These are phyloP conservation scores for Lolium multiflorum DNA, from an alignment of 176 grass and related monocot species.

Conservation along the genomic window DNA sequence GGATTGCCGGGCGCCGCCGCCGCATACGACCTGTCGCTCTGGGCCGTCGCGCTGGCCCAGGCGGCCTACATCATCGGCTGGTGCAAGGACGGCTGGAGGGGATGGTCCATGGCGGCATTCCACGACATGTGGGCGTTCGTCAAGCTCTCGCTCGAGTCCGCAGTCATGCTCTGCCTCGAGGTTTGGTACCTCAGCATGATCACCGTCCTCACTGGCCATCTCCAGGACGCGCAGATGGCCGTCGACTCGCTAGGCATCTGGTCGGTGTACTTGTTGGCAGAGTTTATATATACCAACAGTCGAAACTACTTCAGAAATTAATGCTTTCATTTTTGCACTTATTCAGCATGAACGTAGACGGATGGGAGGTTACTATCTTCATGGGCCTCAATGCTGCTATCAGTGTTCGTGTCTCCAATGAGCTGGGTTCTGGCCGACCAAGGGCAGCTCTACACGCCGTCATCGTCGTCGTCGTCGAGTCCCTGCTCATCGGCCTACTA, in stretches of 20 bases:
- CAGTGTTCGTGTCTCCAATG: conserved; percentile 67
- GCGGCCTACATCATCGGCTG: conserved; percentile 51
- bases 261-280: conserved; percentile 17
- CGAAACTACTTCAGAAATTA: too few relatives aligned
- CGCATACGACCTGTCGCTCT: conserved; percentile 44
- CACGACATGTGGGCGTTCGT: conserved; percentile 48
- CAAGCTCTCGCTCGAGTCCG: conserved; percentile 62
- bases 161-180: conserved; percentile 74
- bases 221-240: conserved; percentile 52
- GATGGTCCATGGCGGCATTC: conserved; percentile 50
- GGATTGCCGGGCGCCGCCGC: conserved; percentile 37
- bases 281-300: too few relatives aligned
- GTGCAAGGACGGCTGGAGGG: conserved; percentile 67
- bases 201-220: conserved; percentile 56
- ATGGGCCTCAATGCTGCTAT: conserved; percentile 64
- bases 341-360: conserved; percentile 73
- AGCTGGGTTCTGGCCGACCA: conserved; percentile 53
- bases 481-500: conserved; percentile 45
- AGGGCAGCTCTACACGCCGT: conserved; percentile 50
- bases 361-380: conserved; percentile 66
- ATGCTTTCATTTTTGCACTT: neutral
- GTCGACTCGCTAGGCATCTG: conserved; percentile 64
- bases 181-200: conserved; percentile 64
- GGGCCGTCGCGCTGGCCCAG: conserved; percentile 54
- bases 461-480: conserved; percentile 49